A percentile compares a stretch with the other conserved stretches of the same genome.
These are phyloP conservation scores for Diversispora eburnea DNA, from an alignment of 192 early-diverging fungal species.

Conservation along the genomic window DNA sequence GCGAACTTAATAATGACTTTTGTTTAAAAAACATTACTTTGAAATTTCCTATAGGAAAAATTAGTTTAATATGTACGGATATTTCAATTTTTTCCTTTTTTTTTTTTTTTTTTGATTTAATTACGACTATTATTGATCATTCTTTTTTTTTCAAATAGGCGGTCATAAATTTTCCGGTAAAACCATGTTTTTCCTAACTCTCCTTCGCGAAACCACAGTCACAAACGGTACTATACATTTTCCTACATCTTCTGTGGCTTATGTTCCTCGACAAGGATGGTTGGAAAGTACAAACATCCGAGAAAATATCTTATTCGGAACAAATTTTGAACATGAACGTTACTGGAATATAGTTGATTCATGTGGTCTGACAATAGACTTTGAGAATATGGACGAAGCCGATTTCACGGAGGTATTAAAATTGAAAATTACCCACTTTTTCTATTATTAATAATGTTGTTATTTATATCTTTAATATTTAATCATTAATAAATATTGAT, in stretches of 20 bases:
- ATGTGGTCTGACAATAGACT: conserved; percentile 59
- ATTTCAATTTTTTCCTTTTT: neutral
- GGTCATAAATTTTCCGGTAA: conserved; percentile 90
- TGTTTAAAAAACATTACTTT: conserved; percentile 43
- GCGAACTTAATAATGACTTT: conserved; percentile 37
- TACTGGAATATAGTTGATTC: conserved; percentile 54
- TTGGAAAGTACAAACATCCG: conserved; percentile 59
- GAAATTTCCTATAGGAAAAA: conserved; percentile 45
- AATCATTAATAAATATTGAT: neutral
- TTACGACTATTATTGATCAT: neutral
- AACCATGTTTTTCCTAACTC: conserved; percentile 70
- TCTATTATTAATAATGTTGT: neutral
- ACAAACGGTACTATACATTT: conserved; percentile 39
- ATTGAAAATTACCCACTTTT: neutral
- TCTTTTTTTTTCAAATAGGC: conserved; percentile 25
- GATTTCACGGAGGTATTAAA: conserved; percentile 54
- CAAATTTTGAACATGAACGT: conserved; percentile 41
- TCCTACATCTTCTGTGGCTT: conserved; percentile 62
- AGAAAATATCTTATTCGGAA: conserved; percentile 75
- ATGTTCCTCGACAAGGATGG: conserved; percentile 70
- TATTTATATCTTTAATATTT: neutral
- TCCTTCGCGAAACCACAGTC: conserved; percentile 61
- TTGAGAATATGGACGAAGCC: conserved; percentile 50
- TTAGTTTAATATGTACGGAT: conserved; percentile 48
- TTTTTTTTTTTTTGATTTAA: neutral